A percentile compares a stretch with the other conserved stretches of the same genome.
These are phyloP conservation scores for Vitis hybrid DNA, from an alignment of 177 flowering plant genomes.

Conservation along the genomic window DNA sequence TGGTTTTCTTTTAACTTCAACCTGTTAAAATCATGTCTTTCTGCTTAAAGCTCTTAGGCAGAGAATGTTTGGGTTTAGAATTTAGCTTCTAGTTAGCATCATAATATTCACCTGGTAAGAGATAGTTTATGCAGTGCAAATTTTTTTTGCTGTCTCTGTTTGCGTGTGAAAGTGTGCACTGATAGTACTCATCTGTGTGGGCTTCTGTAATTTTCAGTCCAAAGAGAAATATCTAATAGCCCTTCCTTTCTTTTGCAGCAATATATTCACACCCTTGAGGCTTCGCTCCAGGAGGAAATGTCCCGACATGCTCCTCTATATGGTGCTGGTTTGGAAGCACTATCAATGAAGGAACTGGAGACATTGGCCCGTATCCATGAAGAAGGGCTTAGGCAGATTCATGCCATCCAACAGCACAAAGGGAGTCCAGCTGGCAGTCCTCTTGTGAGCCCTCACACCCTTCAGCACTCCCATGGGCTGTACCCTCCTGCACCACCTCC, in stretches of 20 bases:
- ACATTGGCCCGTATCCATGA: conserved; percentile 90
- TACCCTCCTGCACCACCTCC: conserved; percentile 54
- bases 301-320: conserved; percentile 96
- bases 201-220: too few species aligned
- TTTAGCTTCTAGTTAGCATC: too few species aligned
- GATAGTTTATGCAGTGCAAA: too few species aligned
- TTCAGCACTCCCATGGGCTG: conserved; percentile 57
- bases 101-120: too few species aligned
- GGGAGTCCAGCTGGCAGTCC: conserved; percentile 61
- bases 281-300: conserved; percentile 92
- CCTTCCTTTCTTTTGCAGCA: conserved; percentile 56
- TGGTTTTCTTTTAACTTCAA: too few species aligned
- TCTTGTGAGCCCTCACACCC: conserved; percentile 57
- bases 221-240: neutral
- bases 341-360: conserved; percentile 92
- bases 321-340: conserved; percentile 89
- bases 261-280: conserved; percentile 78
- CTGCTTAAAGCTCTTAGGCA: too few species aligned
- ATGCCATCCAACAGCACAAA: conserved; percentile 71
- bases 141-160: too few species aligned
- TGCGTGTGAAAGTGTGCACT: too few species aligned
- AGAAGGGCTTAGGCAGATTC: conserved; percentile 93
- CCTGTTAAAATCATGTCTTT: too few species aligned
- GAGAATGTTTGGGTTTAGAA: too few species aligned
- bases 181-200: too few species aligned